Evolutionary conservation across 2,329 filamentous ascomycete genomes (phyloP).

Genomic region (Endothia cerciana): DNA sequence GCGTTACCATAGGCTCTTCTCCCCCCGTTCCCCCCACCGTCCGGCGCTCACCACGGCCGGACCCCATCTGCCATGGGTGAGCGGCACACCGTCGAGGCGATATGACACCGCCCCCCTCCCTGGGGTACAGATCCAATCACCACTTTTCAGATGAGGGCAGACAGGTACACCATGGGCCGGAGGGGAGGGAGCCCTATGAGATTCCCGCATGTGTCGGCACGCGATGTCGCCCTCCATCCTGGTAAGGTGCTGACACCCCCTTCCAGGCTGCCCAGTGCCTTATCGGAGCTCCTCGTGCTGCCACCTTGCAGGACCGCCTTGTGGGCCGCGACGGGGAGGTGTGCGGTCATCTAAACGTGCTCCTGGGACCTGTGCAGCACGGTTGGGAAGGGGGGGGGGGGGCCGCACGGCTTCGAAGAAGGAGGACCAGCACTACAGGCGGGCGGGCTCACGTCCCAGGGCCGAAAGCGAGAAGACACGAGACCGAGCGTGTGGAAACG

Average conservation of each 20-base stretch:
- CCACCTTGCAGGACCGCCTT: no score
- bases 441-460: no score
- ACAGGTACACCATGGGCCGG: no score
- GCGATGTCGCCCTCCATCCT: background rate
- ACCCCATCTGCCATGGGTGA: background rate
- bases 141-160: background rate
- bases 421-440: no score
- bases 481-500: no score
- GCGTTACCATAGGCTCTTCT: no score
- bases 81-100: background rate
- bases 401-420: slow-evolving; percentile 1
- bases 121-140: background rate
- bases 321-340: no score
- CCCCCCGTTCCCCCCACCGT: no score
- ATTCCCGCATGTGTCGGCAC: slow-evolving; percentile 10
- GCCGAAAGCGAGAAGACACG: no score
- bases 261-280: background rate
- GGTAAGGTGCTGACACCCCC: slow-evolving; percentile 2
- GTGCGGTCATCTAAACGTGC: background rate
- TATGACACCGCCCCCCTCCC: background rate
- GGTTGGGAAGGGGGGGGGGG: background rate
- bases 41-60: no score
- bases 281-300: background rate
- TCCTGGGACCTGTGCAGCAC: background rate
- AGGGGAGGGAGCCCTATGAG: background rate